Percentiles rank a stretch among this genome's conserved stretches.
Conservation (phyloP, 2,329 filamentous ascomycete species). For the Beauveria asiatica region DNA sequence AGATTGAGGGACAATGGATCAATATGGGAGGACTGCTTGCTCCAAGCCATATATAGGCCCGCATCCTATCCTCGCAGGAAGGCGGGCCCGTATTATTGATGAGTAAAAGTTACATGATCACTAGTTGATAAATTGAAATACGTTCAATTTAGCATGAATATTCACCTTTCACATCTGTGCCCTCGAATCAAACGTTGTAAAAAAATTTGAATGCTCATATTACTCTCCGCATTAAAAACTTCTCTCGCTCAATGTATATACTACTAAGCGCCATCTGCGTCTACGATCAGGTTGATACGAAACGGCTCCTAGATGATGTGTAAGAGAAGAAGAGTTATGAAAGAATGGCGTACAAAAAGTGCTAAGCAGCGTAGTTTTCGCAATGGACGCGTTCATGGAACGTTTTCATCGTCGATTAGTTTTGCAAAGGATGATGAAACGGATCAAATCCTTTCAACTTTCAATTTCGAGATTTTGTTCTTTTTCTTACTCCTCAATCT, state of each 20-base stretch:
- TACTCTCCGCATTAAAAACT: neutral
- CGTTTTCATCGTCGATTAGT: neutral
- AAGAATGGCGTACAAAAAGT: neutral
- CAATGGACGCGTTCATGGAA: neutral
- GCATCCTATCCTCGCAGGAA: slow-evolving; percentile 31
- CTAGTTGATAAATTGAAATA: neutral
- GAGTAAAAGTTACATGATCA: slow-evolving; percentile 6
- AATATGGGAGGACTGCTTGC: slow-evolving; percentile 54
- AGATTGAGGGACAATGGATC: slow-evolving; percentile 52
- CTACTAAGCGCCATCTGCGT: neutral
- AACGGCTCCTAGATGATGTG: neutral
- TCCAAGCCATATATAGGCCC: neutral
- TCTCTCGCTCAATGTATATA: neutral
- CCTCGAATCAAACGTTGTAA: neutral
- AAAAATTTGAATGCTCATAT: neutral
- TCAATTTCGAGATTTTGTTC: neutral
- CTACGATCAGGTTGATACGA: neutral
- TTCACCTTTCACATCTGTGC: neutral
- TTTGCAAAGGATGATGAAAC: neutral
- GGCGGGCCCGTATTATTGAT: slow-evolving; percentile 14
- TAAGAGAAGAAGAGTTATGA: neutral
- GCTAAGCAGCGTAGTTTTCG: neutral
- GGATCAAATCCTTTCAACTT: no score
- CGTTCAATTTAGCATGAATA: neutral
- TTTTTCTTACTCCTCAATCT: slow-evolving; percentile 69